Base-by-base conservation (phyloP, 1,284 basidiomycete species). In the Ustilago xerochloae region DNA sequence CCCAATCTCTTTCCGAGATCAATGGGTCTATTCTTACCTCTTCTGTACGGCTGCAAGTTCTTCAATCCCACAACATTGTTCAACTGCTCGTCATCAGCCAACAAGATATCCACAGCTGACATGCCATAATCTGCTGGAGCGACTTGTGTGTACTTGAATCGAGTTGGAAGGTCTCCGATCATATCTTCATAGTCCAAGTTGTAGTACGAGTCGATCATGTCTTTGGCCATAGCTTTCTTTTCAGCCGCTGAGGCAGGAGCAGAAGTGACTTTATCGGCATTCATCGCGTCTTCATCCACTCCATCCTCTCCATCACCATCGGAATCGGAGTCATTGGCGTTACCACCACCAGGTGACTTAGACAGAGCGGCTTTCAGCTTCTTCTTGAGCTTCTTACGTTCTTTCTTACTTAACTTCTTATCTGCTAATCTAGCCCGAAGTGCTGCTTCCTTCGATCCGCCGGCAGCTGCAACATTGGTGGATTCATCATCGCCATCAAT, bases 121-220 rank as follows among this genome's bases (percentile, higher is more conserved):
- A 99, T 89, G 8, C 90, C 90, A 84, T 89, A 97, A 33, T 86
- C 85, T 62, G 91, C 88, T 0, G 91, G 86, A 32, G 90, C 86
- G 13, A 93, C 90, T 46, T 90, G 87, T 7, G 90, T 88, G 84
- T 99, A 99, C 83, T 93, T 91, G 89, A 99, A 99, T 13, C 94
- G 91, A 0, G 96, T 98, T 1, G 93, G 91, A 76, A 94, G 86
- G 83, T 91, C 93, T 6, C 91, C 95, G 64, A 94, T 93, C 87
- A 97, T 89, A 83, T 97, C 95, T 85, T 98, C 97, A 87, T 97
- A 97, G 76, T 97, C 94, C 18, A 98, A 88, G 29, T 88, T 89
- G 84, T 94, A 92, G 54, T 98, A 88, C 82, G 94, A 92, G 68
- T 95, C 92, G 90, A 97, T 92, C 77, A 95, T 93, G 79, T 92